Evolutionary conservation across 371 early-diverging fungal genomes (phyloP).

Genomic region (Mucor saturninus): DNA sequence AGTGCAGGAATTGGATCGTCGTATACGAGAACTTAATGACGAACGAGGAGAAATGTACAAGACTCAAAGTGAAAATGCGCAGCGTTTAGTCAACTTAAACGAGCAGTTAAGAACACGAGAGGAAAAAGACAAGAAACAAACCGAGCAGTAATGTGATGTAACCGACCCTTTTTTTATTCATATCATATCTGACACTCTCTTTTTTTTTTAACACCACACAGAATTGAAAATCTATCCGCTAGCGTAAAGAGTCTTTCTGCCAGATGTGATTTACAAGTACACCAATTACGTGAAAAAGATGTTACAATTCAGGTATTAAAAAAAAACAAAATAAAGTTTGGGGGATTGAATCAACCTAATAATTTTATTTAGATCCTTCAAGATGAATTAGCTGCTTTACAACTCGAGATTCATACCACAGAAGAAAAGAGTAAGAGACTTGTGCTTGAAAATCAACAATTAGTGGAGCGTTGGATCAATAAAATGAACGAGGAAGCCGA

Average conservation of each 20-base stretch:
- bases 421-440: conserved; percentile 81
- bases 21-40: conserved; percentile 77
- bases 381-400: conserved; percentile 90
- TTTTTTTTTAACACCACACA: conserved; percentile 13
- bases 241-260: conserved; percentile 41
- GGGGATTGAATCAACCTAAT: neutral
- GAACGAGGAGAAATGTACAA: conserved; percentile 91
- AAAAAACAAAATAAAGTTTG: neutral
- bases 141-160: conserved; percentile 62
- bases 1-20: conserved; percentile 76
- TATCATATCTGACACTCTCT: neutral
- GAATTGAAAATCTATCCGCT: conserved; percentile 55
- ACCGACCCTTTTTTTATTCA: too few species aligned
- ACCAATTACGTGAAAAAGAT: conserved; percentile 84
- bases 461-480: conserved; percentile 90
- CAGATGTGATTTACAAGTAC: conserved; percentile 59
- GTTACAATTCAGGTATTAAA: conserved; percentile 73
- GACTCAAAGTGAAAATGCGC: conserved; percentile 90
- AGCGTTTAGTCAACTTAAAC: conserved; percentile 83
- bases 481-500: conserved; percentile 94
- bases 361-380: conserved; percentile 58
- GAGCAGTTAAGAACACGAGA: conserved; percentile 76
- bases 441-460: conserved; percentile 80
- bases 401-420: conserved; percentile 86
- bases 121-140: conserved; percentile 63